phyloP scores from a whole-genome alignment of 139 green algal genomes.

The Auxenochlorella pyrenoidosa region DNA sequence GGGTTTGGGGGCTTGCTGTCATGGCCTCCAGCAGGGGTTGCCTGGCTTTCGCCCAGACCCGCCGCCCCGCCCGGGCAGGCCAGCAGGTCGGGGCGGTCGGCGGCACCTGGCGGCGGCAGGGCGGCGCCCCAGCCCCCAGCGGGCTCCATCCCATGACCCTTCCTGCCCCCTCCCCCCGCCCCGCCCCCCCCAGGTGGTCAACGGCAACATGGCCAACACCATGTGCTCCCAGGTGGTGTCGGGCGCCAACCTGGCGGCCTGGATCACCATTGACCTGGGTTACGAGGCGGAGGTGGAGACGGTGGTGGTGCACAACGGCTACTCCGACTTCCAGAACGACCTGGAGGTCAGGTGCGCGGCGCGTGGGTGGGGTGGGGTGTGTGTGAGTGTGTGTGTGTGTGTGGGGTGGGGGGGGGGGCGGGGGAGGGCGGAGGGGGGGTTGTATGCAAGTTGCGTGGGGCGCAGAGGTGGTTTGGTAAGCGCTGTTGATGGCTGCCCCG shows the following conservation, averaged over 20 bases:
- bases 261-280: constrained; percentile 39
- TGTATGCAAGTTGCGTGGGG: too few species aligned
- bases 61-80: too few species aligned
- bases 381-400: neutral
- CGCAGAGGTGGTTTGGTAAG: too few species aligned
- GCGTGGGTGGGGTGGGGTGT: neutral
- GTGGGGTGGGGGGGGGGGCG: neutral
- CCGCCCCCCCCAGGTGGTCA: neutral
- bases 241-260: constrained; percentile 23
- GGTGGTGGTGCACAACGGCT: constrained; percentile 36
- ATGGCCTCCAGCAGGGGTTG: too few species aligned
- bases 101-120: neutral
- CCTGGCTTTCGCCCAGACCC: too few species aligned
- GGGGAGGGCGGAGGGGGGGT: too few species aligned
- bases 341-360: constrained; percentile 25
- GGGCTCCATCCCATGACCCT: neutral
- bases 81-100: neutral
- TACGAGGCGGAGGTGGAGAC: constrained; percentile 34
- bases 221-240: constrained; percentile 13
- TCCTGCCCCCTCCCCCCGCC: neutral
- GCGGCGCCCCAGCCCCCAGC: neutral
- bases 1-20: too few species aligned
- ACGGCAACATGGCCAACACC: constrained; percentile 23
- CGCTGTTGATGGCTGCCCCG: too few species aligned
- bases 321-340: constrained; percentile 19